Base-by-base conservation (phyloP, 1,139 yeast species). In the Suhomyces coccinellae region DNA sequence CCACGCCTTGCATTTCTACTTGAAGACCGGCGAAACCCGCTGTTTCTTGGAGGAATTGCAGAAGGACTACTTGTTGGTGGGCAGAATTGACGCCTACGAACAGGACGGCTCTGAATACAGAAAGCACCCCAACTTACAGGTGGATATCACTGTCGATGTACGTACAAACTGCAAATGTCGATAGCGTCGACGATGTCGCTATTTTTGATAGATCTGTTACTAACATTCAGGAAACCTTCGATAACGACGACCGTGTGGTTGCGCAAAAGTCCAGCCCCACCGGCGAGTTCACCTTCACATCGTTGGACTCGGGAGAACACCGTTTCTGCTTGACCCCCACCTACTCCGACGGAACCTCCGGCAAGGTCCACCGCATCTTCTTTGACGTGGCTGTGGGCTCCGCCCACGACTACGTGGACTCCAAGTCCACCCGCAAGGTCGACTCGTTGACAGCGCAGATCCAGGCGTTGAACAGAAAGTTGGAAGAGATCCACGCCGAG, bases 331-430 rank as follows among this genome's bases (percentile, higher is more conserved):
- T 75, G 57, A 69, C 69, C 11, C 79, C 80, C 30, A 53, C 65
- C 15, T 71, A 73, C 59, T 50, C 47, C n/a, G 76, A 71, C 52
- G 72, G 72, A 13, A 57, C 67, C 44, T 47, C 50, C 22, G 59
- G 59, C 36, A 70, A 65, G 49, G 56, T 57, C 33, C 78, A 73
- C 61, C 63, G 78, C 48, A 68, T 75, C 44, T 71, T 68, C 58
- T 73, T 75, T 46, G 80, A 75, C 54, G 62, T 75, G 49, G 77
- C 75, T 38, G 62, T 68, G 47, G 80, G 79, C n/a, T 65, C 75
- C 6, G 69, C 78, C 33, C 71, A 72, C 54, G 79, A 73, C 54
- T 74, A 73, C 50, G 71, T 68, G 44, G 80, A 75, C 59, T 71
- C 77, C 49, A 74, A 75, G 62, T 68, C 76, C 17, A 66, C 76